These are phyloP conservation scores for Monosporascus sp. DNA, from an alignment of 2,329 filamentous ascomycete genomes.

Conservation along the genomic window DNA sequence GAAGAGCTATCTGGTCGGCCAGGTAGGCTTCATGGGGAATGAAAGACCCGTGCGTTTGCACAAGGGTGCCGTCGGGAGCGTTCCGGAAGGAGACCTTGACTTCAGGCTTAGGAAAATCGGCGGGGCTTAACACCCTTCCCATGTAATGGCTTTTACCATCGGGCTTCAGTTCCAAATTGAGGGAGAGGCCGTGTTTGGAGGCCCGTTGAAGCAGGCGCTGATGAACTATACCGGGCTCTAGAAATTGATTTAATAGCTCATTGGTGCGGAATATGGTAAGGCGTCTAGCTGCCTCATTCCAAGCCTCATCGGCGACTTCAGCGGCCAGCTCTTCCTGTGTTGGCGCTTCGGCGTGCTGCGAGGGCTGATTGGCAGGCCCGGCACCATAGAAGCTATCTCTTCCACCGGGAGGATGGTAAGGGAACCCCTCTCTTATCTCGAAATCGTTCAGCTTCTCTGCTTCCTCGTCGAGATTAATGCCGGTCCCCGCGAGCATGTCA, in stretches of 20 bases:
- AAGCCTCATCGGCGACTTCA: slow-evolving; percentile 60
- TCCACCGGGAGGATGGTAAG: slow-evolving; percentile 49
- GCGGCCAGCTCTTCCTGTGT: slow-evolving; percentile 61
- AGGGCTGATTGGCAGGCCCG: slow-evolving; percentile 60
- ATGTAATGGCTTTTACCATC: slow-evolving; percentile 32
- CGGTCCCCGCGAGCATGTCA: slow-evolving; percentile 78
- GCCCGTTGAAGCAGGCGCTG: slow-evolving; percentile 54
- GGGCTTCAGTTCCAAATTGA: slow-evolving; percentile 51
- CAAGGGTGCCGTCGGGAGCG: slow-evolving; percentile 56
- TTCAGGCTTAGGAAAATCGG: slow-evolving; percentile 45
- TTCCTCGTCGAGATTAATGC: slow-evolving; percentile 82
- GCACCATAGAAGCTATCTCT: slow-evolving; percentile 59
- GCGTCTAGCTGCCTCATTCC: slow-evolving; percentile 59
- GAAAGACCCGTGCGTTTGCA: slow-evolving; percentile 61
- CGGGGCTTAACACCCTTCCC: slow-evolving; percentile 44
- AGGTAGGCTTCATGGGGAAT: slow-evolving; percentile 71
- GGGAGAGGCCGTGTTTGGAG: slow-evolving; percentile 49
- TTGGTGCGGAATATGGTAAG: slow-evolving; percentile 57
- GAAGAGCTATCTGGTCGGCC: slow-evolving; percentile 74
- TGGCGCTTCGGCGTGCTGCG: slow-evolving; percentile 37
- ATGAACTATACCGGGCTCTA: slow-evolving; percentile 58
- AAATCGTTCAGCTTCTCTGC: slow-evolving; percentile 73
- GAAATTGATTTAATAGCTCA: slow-evolving; percentile 69
- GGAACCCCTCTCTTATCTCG: slow-evolving; percentile 49
- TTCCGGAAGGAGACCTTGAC: slow-evolving; percentile 50